Percentiles rank a stretch among this genome's conserved stretches.
phyloP scores from a whole-genome alignment of 1,139 yeast genomes.

The Martiniozyma asiatica region DNA sequence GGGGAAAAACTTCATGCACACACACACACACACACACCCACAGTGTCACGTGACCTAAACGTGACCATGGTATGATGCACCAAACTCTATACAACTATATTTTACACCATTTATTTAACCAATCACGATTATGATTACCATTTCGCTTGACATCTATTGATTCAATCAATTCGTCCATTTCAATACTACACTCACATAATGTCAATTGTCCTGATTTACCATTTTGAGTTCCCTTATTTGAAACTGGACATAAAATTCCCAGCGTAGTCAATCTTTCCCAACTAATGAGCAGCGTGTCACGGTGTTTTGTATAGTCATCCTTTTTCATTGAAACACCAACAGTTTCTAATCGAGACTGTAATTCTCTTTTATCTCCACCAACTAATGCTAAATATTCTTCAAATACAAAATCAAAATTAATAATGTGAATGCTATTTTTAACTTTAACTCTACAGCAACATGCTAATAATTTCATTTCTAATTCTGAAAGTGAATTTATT shows the following conservation, averaged over 20 bases:
- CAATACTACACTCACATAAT: slow-evolving; percentile 3
- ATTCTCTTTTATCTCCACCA: slow-evolving; percentile 32
- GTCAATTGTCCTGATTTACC: not conserved
- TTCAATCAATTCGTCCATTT: slow-evolving; percentile 7
- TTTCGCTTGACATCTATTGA: too few species aligned
- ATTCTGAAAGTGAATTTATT: slow-evolving; percentile 42
- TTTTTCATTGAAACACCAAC: slow-evolving; percentile 10
- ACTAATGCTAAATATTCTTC: slow-evolving; percentile 61
- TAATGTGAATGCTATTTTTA: slow-evolving; percentile 41
- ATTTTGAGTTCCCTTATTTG: not conserved
- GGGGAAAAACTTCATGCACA: slow-evolving; percentile 1
- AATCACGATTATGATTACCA: too few species aligned
- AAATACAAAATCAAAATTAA: slow-evolving; percentile 68
- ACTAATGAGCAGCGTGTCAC: slow-evolving; percentile 15
- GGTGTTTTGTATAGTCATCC: slow-evolving; percentile 8
- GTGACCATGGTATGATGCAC: too few species aligned
- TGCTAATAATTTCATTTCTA: slow-evolving; percentile 57
- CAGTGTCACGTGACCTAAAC: too few species aligned
- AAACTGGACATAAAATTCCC: slow-evolving; percentile 11
- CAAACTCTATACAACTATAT: too few species aligned
- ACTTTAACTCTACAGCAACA: slow-evolving; percentile 63
- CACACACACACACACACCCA: too few species aligned
- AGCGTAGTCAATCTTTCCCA: slow-evolving; percentile 19
- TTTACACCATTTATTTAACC: too few species aligned
- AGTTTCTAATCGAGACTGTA: slow-evolving; percentile 21